Base-by-base conservation (phyloP, 2,329 filamentous ascomycete genomes). In the Blastomyces gilchristii region DNA sequence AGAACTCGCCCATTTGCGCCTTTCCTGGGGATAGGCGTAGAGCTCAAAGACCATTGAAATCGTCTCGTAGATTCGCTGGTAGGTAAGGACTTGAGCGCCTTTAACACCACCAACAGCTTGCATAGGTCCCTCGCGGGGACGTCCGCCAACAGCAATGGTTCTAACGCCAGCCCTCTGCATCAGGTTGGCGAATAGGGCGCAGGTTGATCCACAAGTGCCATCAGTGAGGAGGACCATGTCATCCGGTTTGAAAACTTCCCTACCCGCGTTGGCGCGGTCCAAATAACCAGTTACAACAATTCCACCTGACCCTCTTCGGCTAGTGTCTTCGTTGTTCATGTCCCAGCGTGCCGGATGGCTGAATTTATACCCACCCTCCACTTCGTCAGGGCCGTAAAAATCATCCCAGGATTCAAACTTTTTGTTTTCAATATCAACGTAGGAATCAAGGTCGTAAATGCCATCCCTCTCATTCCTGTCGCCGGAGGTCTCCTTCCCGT, bases 21-120 rank as follows among this genome's bases (percentile, higher is more conserved):
- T 62, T 37, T 67, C 64, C 37, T 63, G 57, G 3, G 43, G 50
- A 3, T 63, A 64, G 18, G 58, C 53, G 56, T 64, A 65, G 12
- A 34, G 5, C 22, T 62, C 34, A 47, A 47, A 28, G n/a, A 53
- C 53, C 34, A 31, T 43, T n/a, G 39, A 18, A 49, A n/a, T n/a
- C n/a, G 39, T 49, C 16, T 56, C 18, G n/a, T 61, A 72, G 58
- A 76, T 70, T 3, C 68, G 63, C 5, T 66, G 63, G 58, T 74
- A 72, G 0, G 64, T 63, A 6, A 74, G 63, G 2, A 77, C 70
- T 63, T 67, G 62, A 1, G 64, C 53, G 41, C 86, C 87, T 68
- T 87, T 85, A 58, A 84, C 81, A n/a, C 86, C 87, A n/a, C 86
- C 85, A 22, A 87, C 78, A 4, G 79, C 81, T 75, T 87, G 84